Conservation (phyloP, 176 grass and related monocot genomes). For the Thalia dealbata region DNA sequence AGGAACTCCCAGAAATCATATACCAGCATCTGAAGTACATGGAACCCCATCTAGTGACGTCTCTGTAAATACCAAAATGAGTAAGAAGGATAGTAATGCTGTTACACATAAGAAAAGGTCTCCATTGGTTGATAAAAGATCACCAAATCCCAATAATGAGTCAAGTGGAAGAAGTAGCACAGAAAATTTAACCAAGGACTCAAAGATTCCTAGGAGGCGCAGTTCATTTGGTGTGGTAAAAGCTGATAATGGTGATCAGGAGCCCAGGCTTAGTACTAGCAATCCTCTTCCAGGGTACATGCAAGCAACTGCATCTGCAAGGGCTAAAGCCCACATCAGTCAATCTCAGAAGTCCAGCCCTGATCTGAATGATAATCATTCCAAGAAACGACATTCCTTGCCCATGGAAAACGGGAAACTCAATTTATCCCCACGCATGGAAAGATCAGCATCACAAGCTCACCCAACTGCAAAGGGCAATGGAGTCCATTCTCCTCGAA, state of each 20-base stretch:
- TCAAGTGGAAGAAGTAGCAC: slow-evolving; percentile 51
- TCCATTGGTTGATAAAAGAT: slow-evolving; percentile 39
- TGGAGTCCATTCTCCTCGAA: slow-evolving; percentile 34
- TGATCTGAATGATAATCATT: slow-evolving; percentile 56
- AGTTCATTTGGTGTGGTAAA: slow-evolving; percentile 34
- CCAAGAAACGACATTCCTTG: slow-evolving; percentile 78
- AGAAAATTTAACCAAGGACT: slow-evolving; percentile 52
- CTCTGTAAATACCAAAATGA: slow-evolving; percentile 69
- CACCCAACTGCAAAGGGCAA: slow-evolving; percentile 57
- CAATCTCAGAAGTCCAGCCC: slow-evolving; percentile 73
- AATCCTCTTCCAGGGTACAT: slow-evolving; percentile 80
- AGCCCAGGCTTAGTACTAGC: slow-evolving; percentile 74
- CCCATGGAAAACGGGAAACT: slow-evolving; percentile 51
- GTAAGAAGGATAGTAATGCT: slow-evolving; percentile 27
- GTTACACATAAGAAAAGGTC: slow-evolving; percentile 29
- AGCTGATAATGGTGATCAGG: slow-evolving; percentile 39
- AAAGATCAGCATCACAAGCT: slow-evolving; percentile 63
- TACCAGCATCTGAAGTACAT: slow-evolving; percentile 38
- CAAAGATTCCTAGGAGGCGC: slow-evolving; percentile 38
- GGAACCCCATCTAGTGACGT: slow-evolving; percentile 80
- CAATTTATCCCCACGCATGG: slow-evolving; percentile 78
- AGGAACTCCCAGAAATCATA: slow-evolving; percentile 54
- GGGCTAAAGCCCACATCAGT: slow-evolving; percentile 56
- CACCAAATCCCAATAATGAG: slow-evolving; percentile 45
- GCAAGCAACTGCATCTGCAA: slow-evolving; percentile 92